Conservation (phyloP, 345 rosid species). For the Ceriops zippeliana region DNA sequence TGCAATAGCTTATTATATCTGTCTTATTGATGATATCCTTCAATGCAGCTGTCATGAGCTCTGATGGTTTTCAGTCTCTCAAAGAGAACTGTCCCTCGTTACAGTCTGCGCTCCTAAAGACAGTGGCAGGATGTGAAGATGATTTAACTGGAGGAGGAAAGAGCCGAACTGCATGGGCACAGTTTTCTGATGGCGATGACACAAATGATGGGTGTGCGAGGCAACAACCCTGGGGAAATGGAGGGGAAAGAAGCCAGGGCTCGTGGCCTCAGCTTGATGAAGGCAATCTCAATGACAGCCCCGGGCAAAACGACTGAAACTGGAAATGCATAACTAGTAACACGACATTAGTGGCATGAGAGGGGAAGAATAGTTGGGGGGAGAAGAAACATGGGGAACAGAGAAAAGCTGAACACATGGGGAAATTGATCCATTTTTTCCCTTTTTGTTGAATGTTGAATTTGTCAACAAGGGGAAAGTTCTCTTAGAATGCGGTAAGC, state of each 20-base stretch:
- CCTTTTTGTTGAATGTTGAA: too few relatives aligned
- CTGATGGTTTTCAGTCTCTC: slow-evolving; percentile 69
- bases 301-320: slow-evolving; percentile 39
- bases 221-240: slow-evolving; percentile 61
- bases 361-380: background rate
- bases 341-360: background rate
- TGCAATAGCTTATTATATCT: background rate
- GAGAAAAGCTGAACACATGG: too few relatives aligned
- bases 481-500: too few relatives aligned
- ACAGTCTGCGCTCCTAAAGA: slow-evolving; percentile 68
- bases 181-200: slow-evolving; percentile 63
- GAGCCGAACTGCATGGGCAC: slow-evolving; percentile 65
- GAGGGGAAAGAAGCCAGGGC: slow-evolving; percentile 56
- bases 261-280: slow-evolving; percentile 63
- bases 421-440: too few relatives aligned
- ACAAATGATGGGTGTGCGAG: slow-evolving; percentile 52
- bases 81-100: slow-evolving; percentile 58
- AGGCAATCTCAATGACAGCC: slow-evolving; percentile 40
- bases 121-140: slow-evolving; percentile 69
- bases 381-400: background rate
- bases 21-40: slow-evolving; percentile 9
- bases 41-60: slow-evolving; percentile 61
- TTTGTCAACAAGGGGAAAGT: too few relatives aligned
- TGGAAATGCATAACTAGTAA: background rate
- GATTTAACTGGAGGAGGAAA: slow-evolving; percentile 57